Evolutionary conservation across 352 stramenopile species (phyloP).

Genomic region (Pythium rhizo-oryzae): DNA sequence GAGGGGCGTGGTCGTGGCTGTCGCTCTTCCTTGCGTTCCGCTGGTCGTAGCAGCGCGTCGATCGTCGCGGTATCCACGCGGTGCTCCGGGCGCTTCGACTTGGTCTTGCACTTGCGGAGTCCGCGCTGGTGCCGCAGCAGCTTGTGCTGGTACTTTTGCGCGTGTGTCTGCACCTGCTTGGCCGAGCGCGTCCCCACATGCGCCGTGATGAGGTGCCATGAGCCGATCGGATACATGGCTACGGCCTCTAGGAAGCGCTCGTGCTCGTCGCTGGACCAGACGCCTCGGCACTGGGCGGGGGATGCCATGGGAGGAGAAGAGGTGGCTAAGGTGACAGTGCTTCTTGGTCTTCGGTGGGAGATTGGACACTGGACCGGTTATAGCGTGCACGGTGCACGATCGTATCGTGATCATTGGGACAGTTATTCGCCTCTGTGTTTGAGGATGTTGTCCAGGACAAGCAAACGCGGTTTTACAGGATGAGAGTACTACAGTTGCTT

Average conservation of each 20-base stretch:
- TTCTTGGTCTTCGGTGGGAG: neutral
- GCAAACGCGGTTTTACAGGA: no score
- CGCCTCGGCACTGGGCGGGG: conserved; percentile 29
- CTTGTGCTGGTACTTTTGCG: conserved; percentile 87
- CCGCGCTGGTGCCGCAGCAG: conserved; percentile 60
- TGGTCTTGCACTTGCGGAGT: conserved; percentile 32
- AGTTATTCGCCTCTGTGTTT: no score
- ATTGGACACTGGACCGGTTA: neutral
- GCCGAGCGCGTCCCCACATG: conserved; percentile 77
- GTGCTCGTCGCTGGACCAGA: conserved; percentile 75
- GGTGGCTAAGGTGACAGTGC: no score
- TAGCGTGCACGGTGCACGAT: no score
- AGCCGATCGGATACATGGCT: conserved; percentile 64
- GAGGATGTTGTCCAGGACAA: neutral
- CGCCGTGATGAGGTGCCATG: conserved; percentile 70
- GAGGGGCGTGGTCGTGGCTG: no score
- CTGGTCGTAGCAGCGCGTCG: conserved; percentile 1
- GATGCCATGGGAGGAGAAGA: neutral
- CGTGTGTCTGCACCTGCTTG: conserved; percentile 82
- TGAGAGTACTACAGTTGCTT: no score
- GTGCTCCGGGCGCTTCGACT: conserved; percentile 41
- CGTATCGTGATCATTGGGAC: no score
- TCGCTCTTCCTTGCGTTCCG: conserved; percentile 47
- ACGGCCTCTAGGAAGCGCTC: conserved; percentile 79
- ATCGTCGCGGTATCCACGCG: conserved; percentile 18